Evolutionary conservation across 2,329 filamentous ascomycete species (phyloP).

Genomic region (Diaporthe capsici): DNA sequence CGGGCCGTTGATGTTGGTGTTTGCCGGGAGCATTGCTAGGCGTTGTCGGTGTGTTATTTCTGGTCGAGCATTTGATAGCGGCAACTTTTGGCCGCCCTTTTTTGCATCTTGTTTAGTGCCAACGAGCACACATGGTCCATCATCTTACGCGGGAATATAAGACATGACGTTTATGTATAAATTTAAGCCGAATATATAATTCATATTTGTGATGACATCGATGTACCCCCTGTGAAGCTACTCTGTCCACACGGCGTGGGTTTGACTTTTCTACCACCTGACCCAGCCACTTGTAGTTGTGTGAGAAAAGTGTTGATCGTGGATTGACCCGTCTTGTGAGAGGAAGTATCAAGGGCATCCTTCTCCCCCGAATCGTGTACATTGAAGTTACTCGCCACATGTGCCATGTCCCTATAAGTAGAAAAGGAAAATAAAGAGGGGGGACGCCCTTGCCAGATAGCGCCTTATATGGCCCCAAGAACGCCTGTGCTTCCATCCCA

Average conservation of each 20-base stretch:
- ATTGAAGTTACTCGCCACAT: neutral
- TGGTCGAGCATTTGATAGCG: neutral
- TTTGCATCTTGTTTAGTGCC: neutral
- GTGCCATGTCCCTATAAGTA: neutral
- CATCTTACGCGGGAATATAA: neutral
- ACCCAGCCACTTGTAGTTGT: neutral
- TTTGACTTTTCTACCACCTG: neutral
- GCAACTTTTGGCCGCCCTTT: neutral
- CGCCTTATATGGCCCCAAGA: neutral
- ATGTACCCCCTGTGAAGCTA: no score
- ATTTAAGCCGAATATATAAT: constrained; percentile 14
- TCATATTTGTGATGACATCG: neutral
- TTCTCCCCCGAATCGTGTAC: no score
- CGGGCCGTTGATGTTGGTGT: neutral
- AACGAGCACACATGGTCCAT: neutral
- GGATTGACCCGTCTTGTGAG: neutral
- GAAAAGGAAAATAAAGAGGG: neutral
- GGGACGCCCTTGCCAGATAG: neutral
- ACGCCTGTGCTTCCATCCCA: constrained; percentile 12
- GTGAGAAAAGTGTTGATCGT: neutral
- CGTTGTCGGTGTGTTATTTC: neutral
- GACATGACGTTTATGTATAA: neutral
- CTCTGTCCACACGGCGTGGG: neutral
- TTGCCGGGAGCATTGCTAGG: constrained; percentile 10
- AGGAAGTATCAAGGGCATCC: neutral